A percentile compares a stretch with the other conserved stretches of the same genome.
phyloP scores from a whole-genome alignment of 345 rosid species.

The Diplotaxis tenuifolia region DNA sequence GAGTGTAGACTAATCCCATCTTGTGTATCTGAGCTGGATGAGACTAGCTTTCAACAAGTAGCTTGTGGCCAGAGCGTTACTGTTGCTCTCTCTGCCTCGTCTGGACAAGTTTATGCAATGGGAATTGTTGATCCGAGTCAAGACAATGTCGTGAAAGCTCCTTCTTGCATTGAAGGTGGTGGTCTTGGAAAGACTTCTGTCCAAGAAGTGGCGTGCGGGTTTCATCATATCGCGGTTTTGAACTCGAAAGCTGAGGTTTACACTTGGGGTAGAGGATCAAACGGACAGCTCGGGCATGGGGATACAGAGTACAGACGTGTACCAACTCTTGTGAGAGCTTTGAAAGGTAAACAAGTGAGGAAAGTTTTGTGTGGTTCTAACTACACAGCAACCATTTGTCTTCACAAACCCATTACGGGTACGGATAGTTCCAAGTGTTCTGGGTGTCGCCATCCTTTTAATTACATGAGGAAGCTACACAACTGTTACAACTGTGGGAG shows the following conservation, averaged over 20 bases:
- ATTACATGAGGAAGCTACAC: constrained; percentile 57
- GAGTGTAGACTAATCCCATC: constrained; percentile 53
- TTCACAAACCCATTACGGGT: constrained; percentile 49
- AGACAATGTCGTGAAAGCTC: constrained; percentile 45
- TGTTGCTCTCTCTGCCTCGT: constrained; percentile 45
- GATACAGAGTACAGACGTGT: constrained; percentile 42
- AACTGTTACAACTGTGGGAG: constrained; percentile 67
- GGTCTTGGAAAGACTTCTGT: constrained; percentile 44
- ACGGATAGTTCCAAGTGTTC: constrained; percentile 53
- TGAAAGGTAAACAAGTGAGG: constrained; percentile 57
- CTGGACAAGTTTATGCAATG: constrained; percentile 57
- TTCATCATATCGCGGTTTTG: constrained; percentile 56
- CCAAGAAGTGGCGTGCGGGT: constrained; percentile 61
- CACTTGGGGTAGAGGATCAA: constrained; percentile 67
- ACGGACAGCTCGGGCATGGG: constrained; percentile 66
- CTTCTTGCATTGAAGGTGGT: constrained; percentile 48
- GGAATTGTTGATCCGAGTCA: constrained; percentile 50
- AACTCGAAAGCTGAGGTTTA: constrained; percentile 61
- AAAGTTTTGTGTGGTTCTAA: constrained; percentile 55
- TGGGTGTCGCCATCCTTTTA: constrained; percentile 50
- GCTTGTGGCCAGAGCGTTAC: constrained; percentile 67
- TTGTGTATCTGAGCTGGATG: constrained; percentile 44
- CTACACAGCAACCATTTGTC: constrained; percentile 59
- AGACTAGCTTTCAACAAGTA: constrained; percentile 52
- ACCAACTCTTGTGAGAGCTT: constrained; percentile 58